phyloP scores from a whole-genome alignment of 306 rosid genomes.

The Ammopiptanthus mongolicus region DNA sequence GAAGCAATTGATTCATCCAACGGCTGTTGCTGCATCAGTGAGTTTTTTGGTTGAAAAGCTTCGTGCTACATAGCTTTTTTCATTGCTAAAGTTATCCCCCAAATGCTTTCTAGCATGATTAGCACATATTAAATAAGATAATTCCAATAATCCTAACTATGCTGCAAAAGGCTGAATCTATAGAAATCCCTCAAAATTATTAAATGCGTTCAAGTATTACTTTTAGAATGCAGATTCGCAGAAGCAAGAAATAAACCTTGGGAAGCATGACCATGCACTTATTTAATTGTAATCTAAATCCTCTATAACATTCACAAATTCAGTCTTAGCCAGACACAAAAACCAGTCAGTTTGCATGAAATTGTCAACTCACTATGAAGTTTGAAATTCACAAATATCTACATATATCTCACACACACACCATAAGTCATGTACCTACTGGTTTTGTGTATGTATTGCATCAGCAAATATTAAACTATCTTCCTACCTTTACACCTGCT shows the following conservation, averaged over 20 bases:
- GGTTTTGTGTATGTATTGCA: conserved; percentile 3
- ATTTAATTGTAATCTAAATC: not conserved
- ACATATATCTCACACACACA: not conserved
- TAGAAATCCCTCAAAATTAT: conserved; percentile 1
- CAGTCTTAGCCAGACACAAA: not conserved
- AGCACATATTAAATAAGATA: conserved; percentile 6
- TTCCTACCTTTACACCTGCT: conserved; percentile 47
- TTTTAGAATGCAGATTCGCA: not conserved
- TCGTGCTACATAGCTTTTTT: not conserved
- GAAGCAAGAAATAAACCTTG: not conserved
- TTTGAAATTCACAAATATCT: not conserved
- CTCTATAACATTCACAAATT: conserved; percentile 8
- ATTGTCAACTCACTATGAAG: not conserved
- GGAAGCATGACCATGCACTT: not conserved
- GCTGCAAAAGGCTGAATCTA: not conserved
- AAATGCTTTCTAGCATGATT: not conserved
- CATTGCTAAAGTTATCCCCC: conserved; percentile 11
- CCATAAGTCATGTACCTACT: conserved; percentile 6
- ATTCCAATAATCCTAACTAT: not conserved
- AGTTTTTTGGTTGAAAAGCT: conserved; percentile 15
- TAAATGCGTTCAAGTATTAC: not conserved
- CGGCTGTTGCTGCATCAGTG: not conserved
- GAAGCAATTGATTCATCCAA: conserved; percentile 7
- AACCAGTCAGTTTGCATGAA: not conserved
- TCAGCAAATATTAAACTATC: conserved; percentile 6